Evolutionary conservation across 768 basidiomycete species (phyloP), one percentile per base, ranked within the genome.

Genomic region (Pulveroboletus frians): DNA sequence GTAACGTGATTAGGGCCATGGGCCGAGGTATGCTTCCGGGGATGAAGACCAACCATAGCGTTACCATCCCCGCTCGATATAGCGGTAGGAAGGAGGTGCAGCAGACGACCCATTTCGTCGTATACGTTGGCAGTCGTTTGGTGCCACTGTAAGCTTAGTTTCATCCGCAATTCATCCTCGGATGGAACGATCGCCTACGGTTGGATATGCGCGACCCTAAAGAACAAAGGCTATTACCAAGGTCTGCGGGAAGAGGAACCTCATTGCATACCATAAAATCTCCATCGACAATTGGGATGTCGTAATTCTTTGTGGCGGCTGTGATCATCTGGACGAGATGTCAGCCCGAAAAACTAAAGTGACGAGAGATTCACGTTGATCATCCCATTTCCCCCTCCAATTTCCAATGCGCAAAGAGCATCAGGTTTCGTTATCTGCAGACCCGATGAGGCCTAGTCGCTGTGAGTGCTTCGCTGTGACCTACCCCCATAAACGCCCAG

Each of bases 381-480:
- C 69, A 77, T 71, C 30, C 75, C 74, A 47, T 76, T 75, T 39
- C 66, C 69, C 14, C 73, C 73, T 11, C 74, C 76, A 36, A 77
- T 75, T 56, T 73, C 71, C 30, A 69, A 15, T 7, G 56, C 67
- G 15, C 68, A 57, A 10, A 73, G 71, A 11, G 71, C 74, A 17
- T 59, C 61, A 7, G 66, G 66, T 42, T 69, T 69, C 31, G 52
- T 46, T 21, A 67, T 67, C 66, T 69, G 45, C n/a, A 9, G 7
- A 21, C 13, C 4, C 15, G 34, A 20, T 60, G 49, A 51, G 46
- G 20, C 5, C 2, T 35, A 13, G 49, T 34, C 41, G 11, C 10
- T 50, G 46, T 41, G 29, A 8, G 26, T 36, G 6, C 10, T 8
- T 34, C 36, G 37, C 0, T 29, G 15, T 37, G 9, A 55, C 58